Evolutionary conservation across 345 rosid species (phyloP).

Genomic region (Pistacia integerrima): DNA sequence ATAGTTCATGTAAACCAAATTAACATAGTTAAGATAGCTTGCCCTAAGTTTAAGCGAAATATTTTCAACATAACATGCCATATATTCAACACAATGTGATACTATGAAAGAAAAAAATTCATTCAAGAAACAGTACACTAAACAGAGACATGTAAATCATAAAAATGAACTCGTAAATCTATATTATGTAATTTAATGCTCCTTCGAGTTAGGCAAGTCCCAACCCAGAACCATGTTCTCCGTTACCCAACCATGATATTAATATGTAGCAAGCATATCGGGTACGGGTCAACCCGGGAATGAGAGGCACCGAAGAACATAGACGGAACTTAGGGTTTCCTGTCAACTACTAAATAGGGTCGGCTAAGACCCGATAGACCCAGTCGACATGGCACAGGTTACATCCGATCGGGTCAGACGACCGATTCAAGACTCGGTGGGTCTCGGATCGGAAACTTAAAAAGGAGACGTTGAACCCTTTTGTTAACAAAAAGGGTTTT

Average conservation of each 20-base stretch:
- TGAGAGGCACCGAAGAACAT: background rate
- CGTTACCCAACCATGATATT: background rate
- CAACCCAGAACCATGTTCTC: background rate
- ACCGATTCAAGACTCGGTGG: slow-evolving; percentile 25
- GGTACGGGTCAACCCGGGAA: slow-evolving; percentile 17
- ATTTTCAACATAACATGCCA: background rate
- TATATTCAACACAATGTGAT: background rate
- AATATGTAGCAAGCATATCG: background rate
- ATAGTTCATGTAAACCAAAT: background rate
- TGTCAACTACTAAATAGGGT: background rate
- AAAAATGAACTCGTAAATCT: too few species aligned
- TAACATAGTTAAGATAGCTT: background rate
- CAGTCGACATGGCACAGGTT: slow-evolving; percentile 10
- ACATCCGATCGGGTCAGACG: slow-evolving; percentile 21
- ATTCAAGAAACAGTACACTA: background rate
- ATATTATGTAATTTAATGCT: too few species aligned
- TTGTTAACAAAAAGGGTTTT: background rate
- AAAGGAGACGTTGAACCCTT: background rate
- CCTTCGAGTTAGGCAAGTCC: background rate
- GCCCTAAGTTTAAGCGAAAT: background rate
- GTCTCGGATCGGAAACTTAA: slow-evolving; percentile 21
- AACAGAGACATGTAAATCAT: background rate
- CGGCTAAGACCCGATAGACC: slow-evolving; percentile 12
- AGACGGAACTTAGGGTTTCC: background rate
- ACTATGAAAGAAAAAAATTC: background rate